Base-by-base conservation (phyloP, 208 protist species). In the Wallacemonas rigidus region DNA sequence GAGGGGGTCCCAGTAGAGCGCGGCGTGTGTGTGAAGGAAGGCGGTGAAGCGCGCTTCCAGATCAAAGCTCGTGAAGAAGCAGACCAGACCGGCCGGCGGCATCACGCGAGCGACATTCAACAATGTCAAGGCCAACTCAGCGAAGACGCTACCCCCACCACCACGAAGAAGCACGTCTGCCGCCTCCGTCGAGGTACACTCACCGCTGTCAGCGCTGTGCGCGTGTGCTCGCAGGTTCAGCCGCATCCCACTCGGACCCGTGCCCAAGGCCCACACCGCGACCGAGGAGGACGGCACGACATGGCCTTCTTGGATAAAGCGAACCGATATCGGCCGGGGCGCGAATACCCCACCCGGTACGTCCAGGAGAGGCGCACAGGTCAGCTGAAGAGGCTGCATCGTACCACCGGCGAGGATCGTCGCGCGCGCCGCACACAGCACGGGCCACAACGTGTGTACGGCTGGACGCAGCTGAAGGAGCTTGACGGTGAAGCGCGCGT, bases 61-160 rank as follows among this genome's bases (percentile, higher is more conserved):
- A 3, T 91, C 84, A 70, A 98, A 98, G 0, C 91, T 98, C 11
- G 94, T 89, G 61, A 98, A 98, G 75, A 99, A 99, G 39, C 92
- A 79, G 43, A 99, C 96, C 35, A 98, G 75, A 4, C 98, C 98
- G 1, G 91, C 96, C 0, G 93, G 91, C 14, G 91, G 90, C 14
- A 98, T 79, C 40, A 97, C 79, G 43, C 87, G 91, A 35, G 79
- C 75, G 36, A 98, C 72, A 70, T 98, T 98, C 12, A 98, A 45
- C 12, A 99, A 61, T 8, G 89, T 74, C 53, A 75, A 69, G 5
- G 86, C 92, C 14, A 98, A 64, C 64, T 92, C 90, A 1, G 54
- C 55, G 47, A 93, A 87, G 43, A 74, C 41, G 35, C 62, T 62
- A 35, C 55, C 50, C 1, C 69, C 26, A 26, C 0, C 48, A 53